phyloP scores from a whole-genome alignment of 2,329 filamentous ascomycete genomes.

The Aspergillus clavatus region DNA sequence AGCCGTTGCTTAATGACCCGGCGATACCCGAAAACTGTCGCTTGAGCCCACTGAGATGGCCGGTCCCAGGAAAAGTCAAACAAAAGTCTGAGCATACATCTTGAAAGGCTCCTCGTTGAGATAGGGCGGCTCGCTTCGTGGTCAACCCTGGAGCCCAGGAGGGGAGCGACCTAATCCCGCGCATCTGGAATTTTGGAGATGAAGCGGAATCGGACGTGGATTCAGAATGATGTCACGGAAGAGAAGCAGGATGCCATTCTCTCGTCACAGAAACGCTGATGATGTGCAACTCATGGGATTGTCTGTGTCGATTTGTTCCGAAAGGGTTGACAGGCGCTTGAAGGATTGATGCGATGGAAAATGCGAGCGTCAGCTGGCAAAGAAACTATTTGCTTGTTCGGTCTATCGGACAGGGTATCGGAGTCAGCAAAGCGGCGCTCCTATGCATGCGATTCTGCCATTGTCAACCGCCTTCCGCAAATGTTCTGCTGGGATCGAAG shows the following conservation, averaged over 20 bases:
- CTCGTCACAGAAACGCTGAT: constrained; percentile 15
- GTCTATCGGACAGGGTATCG: constrained; percentile 14
- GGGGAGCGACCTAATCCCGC: constrained; percentile 38
- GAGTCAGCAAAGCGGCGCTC: constrained; percentile 12
- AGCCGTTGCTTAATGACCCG: constrained; percentile 17
- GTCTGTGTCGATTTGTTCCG: constrained; percentile 2
- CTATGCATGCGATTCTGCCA: constrained; percentile 20
- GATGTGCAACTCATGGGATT: constrained; percentile 17
- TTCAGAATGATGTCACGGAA: constrained; percentile 24
- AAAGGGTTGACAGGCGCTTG: constrained; percentile 3
- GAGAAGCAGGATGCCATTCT: constrained; percentile 29
- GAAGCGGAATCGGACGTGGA: constrained; percentile 19
- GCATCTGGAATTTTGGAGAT: constrained; percentile 33
- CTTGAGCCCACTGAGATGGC: constrained; percentile 9
- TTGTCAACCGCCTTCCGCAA: constrained; percentile 20
- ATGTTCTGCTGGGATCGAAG: constrained; percentile 22
- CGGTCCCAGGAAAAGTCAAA: not conserved
- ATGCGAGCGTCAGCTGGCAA: constrained; percentile 9
- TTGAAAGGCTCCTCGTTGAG: constrained; percentile 14
- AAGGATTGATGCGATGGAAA: not conserved
- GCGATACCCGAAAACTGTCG: constrained; percentile 23
- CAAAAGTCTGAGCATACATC: constrained; percentile 15
- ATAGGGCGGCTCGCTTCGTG: constrained; percentile 21
- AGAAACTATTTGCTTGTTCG: constrained; percentile 9
- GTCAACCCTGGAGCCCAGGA: constrained; percentile 30